A percentile compares a stretch with the other conserved stretches of the same genome.
phyloP scores from a whole-genome alignment of 2,329 filamentous ascomycete species.

The Didymosphaeria variabile region DNA sequence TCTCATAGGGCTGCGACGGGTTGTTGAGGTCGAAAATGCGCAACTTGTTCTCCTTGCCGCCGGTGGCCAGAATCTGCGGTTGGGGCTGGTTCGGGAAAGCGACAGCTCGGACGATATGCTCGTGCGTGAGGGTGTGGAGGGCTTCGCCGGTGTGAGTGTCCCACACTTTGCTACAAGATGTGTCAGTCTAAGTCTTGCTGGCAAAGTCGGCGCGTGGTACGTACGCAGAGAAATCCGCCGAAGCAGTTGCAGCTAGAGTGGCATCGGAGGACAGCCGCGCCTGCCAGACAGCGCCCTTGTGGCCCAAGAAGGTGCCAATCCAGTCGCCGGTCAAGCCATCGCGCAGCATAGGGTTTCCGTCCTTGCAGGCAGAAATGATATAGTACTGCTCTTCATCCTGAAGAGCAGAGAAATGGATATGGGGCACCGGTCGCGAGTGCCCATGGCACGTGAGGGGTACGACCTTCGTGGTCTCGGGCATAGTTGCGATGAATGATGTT shows the following conservation, averaged over 20 bases:
- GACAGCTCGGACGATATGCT: constrained; percentile 93
- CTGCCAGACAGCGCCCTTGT: constrained; percentile 98
- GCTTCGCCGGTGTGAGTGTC: constrained; percentile 94
- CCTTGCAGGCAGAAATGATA: constrained; percentile 93
- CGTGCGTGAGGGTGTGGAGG: constrained; percentile 85
- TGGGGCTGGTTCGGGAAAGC: constrained; percentile 80
- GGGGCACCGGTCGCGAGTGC: constrained; percentile 90
- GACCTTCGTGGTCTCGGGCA: constrained; percentile 63
- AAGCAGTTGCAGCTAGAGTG: constrained; percentile 87
- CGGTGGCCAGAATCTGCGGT: constrained; percentile 85
- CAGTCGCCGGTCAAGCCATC: constrained; percentile 83
- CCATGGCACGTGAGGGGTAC: constrained; percentile 94
- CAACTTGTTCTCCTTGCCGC: constrained; percentile 95
- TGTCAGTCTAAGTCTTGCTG: constrained; percentile 30
- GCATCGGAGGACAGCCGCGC: constrained; percentile 89
- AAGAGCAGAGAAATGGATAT: constrained; percentile 86
- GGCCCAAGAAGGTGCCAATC: constrained; percentile 96
- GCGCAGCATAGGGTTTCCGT: constrained; percentile 98
- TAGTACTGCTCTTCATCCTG: constrained; percentile 88
- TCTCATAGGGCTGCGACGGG: constrained; percentile 76
- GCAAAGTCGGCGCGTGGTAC: constrained; percentile 40
- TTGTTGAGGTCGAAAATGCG: constrained; percentile 84
- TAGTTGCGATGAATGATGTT: constrained; percentile 13
- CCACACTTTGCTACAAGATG: constrained; percentile 81
- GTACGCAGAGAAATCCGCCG: constrained; percentile 94